Percentiles rank a stretch among this genome's conserved stretches.
Evolutionary conservation across 257 asterid genomes (phyloP).

Genomic region (Knoxia roxburghii): DNA sequence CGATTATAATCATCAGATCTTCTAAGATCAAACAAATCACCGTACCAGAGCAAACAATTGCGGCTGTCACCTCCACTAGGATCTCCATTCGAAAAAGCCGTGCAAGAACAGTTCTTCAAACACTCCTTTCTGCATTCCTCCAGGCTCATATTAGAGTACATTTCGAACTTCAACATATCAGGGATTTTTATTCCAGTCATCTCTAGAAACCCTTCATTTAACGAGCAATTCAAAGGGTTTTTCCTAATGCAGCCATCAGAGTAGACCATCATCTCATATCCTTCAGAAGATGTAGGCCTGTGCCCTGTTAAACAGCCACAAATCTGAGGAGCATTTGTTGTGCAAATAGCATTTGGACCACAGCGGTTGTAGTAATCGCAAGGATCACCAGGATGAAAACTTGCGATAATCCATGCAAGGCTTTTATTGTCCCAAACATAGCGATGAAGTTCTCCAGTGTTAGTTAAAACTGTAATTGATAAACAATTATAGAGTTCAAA

Average conservation of each 20-base stretch:
- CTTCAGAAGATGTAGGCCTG: slow-evolving; percentile 29
- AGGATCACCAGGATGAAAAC: slow-evolving; percentile 17
- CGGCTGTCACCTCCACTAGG: slow-evolving; percentile 28
- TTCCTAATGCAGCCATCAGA: slow-evolving; percentile 34
- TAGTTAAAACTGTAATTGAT: not conserved
- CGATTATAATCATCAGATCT: not conserved
- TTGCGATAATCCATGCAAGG: not conserved
- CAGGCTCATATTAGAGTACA: slow-evolving; percentile 30
- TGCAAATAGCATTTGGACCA: slow-evolving; percentile 34
- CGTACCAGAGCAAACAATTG: slow-evolving; percentile 17
- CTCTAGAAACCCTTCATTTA: slow-evolving; percentile 35
- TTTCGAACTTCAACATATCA: slow-evolving; percentile 38
- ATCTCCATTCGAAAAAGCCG: slow-evolving; percentile 19
- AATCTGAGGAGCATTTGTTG: slow-evolving; percentile 7
- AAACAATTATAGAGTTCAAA: not conserved
- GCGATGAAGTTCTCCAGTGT: not conserved
- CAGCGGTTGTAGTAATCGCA: slow-evolving; percentile 37
- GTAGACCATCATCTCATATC: slow-evolving; percentile 23
- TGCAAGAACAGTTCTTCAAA: slow-evolving; percentile 30
- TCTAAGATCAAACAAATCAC: slow-evolving; percentile 10
- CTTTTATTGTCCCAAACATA: not conserved
- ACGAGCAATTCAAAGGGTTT: slow-evolving; percentile 32
- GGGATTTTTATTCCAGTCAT: slow-evolving; percentile 56
- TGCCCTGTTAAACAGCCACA: slow-evolving; percentile 38
- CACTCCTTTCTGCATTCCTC: slow-evolving; percentile 26